phyloP scores from a whole-genome alignment of 805 yeast species.

The Metschnikowia matae region DNA sequence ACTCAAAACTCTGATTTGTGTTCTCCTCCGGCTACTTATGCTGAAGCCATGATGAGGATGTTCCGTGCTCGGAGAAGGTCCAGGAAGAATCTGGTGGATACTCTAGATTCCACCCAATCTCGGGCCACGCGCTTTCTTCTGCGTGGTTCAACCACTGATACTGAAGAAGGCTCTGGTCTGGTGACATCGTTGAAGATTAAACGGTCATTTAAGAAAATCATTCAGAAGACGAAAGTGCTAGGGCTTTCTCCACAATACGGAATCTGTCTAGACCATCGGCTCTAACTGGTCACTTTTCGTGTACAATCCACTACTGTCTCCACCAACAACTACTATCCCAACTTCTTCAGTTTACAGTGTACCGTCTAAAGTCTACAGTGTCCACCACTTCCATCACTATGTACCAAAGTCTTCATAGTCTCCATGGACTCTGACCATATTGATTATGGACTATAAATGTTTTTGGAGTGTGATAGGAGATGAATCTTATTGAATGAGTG shows the following conservation, averaged over 20 bases:
- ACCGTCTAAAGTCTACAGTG: too few relatives aligned
- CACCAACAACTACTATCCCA: too few relatives aligned
- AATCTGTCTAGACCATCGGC: background rate
- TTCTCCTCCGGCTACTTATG: conserved; percentile 13
- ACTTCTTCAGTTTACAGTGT: too few relatives aligned
- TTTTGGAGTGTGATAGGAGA: too few relatives aligned
- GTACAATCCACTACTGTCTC: too few relatives aligned
- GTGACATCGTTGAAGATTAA: conserved; percentile 2
- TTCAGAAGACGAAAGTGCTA: conserved; percentile 2
- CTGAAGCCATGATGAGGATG: conserved; percentile 15
- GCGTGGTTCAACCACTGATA: conserved; percentile 13
- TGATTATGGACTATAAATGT: too few relatives aligned
- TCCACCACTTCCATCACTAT: too few relatives aligned
- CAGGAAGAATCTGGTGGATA: conserved; percentile 8
- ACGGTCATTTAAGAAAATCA: conserved; percentile 7
- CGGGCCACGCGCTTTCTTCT: conserved; percentile 8
- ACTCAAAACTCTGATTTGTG: too few relatives aligned
- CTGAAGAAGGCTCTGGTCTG: conserved; percentile 7
- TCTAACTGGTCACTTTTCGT: too few relatives aligned
- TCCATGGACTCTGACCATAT: too few relatives aligned
- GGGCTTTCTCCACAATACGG: background rate
- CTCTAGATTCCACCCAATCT: background rate
- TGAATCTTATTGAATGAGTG: too few relatives aligned
- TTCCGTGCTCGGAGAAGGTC: conserved; percentile 5
- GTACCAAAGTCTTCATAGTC: too few relatives aligned